phyloP scores from a whole-genome alignment of 2,329 filamentous ascomycete genomes.

The Talaromyces sp. region DNA sequence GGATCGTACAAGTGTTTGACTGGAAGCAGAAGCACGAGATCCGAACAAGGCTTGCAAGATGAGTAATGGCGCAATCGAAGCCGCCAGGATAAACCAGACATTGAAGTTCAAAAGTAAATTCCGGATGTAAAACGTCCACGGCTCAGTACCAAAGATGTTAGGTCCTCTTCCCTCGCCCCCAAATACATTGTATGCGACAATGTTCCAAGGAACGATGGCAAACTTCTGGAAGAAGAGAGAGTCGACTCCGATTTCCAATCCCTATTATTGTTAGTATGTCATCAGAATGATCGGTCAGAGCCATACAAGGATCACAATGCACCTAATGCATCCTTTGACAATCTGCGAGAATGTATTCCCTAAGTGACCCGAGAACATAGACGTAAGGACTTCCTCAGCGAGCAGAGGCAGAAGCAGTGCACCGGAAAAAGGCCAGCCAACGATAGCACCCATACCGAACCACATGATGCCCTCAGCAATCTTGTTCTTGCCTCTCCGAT shows the following conservation, averaged over 20 bases:
- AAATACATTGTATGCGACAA: slow-evolving; percentile 93
- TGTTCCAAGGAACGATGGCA: slow-evolving; percentile 79
- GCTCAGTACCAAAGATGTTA: slow-evolving; percentile 89
- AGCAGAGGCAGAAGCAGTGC: slow-evolving; percentile 78
- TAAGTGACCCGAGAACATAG: slow-evolving; percentile 51
- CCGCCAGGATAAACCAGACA: slow-evolving; percentile 78
- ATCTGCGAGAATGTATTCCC: slow-evolving; percentile 58
- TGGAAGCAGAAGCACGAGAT: slow-evolving; percentile 53
- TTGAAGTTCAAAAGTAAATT: slow-evolving; percentile 95
- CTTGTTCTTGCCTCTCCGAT: slow-evolving; percentile 73
- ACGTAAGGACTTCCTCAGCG: slow-evolving; percentile 64
- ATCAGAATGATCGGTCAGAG: not conserved
- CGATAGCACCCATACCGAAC: slow-evolving; percentile 76
- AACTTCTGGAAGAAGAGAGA: slow-evolving; percentile 78
- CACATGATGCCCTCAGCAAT: slow-evolving; percentile 82
- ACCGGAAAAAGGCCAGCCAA: slow-evolving; percentile 93
- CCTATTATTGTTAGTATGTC: slow-evolving; percentile 44
- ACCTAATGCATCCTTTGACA: slow-evolving; percentile 61
- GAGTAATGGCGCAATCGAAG: slow-evolving; percentile 69
- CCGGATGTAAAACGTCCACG: slow-evolving; percentile 93
- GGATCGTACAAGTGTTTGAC: slow-evolving; percentile 67
- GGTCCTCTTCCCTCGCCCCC: slow-evolving; percentile 71
- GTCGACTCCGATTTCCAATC: slow-evolving; percentile 66
- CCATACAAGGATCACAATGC: slow-evolving; percentile 64
- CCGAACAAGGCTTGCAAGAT: slow-evolving; percentile 64